Evolutionary conservation across 2,329 filamentous ascomycete species (phyloP), one percentile per base, ranked within the genome.

Genomic region (Amauroascus niger): DNA sequence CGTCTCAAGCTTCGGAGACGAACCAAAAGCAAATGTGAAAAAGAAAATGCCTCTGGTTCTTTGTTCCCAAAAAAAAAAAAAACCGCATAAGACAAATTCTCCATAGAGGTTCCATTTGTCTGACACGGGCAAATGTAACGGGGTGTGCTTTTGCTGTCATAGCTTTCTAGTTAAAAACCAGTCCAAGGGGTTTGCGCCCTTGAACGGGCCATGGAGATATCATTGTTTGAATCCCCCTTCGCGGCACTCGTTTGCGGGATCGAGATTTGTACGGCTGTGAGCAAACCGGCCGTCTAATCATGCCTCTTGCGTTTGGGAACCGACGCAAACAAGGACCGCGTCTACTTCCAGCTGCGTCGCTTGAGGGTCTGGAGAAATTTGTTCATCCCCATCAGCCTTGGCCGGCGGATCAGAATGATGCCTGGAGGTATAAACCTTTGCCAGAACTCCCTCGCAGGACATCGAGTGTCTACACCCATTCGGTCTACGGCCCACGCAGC

Each of bases 281-380:
- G 28, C 30, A 30, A 32, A 28, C 35, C 37, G 32, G 20, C n/a
- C 28, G 14, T 54, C 55, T 39, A n/a, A 37, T 22, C 37, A 48
- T 46, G 48, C 40, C 48, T 40, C 40, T 53, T 20, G 35, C 54
- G 4, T 30, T 26, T 20, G 30, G n/a, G 39, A 43, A 20, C 33
- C 28, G 47, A 14, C 13, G 13, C 35, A 52, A 55, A 13, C 46
- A 32, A 22, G 35, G 35, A 11, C 55, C 55, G 22, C 56, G 53
- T 1, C 40, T 57, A 18, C 52, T 55, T 16, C 48, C 53, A 9
- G 57, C 58, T 9, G 49, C 41, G 33, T 60, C 58, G n/a, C 54
- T 60, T 13, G 51, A 59, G 47, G 58, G 58, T 6, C 32, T 60
- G 35, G 58, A 60, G 49, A 49, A 56, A 24, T 58, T 55, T 40